A percentile compares a stretch with the other conserved stretches of the same genome.
Conservation (phyloP, 139 green algal species). For the Desmodesmus armatus region DNA sequence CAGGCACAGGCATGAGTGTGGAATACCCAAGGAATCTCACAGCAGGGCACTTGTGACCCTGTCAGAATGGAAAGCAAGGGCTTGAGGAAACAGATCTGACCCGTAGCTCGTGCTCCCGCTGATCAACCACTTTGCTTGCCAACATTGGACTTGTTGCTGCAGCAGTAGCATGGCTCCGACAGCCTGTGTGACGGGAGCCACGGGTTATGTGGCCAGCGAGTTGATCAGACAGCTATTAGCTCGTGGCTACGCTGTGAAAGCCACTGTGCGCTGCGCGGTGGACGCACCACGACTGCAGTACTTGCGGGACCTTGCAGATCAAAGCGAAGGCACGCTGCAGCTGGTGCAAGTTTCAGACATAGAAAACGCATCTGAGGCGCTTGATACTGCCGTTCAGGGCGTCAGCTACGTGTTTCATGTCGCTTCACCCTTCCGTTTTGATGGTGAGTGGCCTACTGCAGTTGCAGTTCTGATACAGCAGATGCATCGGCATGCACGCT, state of each 20-base stretch:
- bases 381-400: slow-evolving; percentile 62
- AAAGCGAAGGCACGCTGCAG: not conserved
- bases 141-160: not conserved
- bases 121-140: no score
- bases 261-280: slow-evolving; percentile 8
- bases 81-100: no score
- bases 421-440: slow-evolving; percentile 77
- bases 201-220: slow-evolving; percentile 59
- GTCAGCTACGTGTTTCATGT: slow-evolving; percentile 81
- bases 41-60: no score
- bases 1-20: no score
- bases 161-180: not conserved
- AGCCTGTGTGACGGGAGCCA: slow-evolving; percentile 50
- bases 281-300: slow-evolving; percentile 1
- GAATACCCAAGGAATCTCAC: no score
- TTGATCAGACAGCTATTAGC: slow-evolving; percentile 54
- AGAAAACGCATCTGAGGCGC: not conserved
- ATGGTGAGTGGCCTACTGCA: no score
- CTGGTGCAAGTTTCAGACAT: slow-evolving; percentile 35
- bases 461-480: no score
- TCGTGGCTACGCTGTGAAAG: slow-evolving; percentile 21
- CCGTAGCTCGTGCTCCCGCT: no score
- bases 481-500: no score
- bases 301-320: slow-evolving; percentile 1
- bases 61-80: no score